These are phyloP conservation scores for Geotrichum fermentans DNA, from an alignment of 1,139 yeast species.

Conservation along the genomic window DNA sequence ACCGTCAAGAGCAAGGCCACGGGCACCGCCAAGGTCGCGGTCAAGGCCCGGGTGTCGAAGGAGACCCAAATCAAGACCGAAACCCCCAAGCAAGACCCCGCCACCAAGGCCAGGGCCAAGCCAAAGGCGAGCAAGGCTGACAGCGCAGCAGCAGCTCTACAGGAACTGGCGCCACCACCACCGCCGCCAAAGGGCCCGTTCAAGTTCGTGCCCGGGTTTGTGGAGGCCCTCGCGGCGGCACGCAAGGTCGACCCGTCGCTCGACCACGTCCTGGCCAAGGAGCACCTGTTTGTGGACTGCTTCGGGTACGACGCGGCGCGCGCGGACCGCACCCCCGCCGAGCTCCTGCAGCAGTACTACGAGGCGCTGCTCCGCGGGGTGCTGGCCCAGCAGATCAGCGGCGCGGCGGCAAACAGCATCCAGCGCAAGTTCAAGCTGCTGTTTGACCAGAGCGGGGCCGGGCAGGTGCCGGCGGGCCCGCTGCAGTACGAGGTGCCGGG, in stretches of 20 bases:
- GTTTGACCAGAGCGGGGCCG: constrained; percentile 27
- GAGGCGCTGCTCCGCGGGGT: constrained; percentile 47
- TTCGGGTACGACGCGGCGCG: constrained; percentile 1
- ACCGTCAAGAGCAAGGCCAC: too few species aligned
- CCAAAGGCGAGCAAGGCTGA: too few species aligned
- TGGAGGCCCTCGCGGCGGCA: neutral
- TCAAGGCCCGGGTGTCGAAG: too few species aligned
- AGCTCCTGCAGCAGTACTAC: constrained; percentile 28
- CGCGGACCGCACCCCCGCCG: neutral
- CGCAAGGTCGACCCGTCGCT: neutral
- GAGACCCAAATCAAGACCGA: too few species aligned
- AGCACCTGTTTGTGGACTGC: neutral
- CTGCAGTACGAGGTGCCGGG: constrained; percentile 5
- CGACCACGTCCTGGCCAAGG: constrained; percentile 29
- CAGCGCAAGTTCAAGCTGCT: constrained; percentile 46
- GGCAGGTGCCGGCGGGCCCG: neutral
- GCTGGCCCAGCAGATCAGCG: constrained; percentile 80
- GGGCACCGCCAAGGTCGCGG: too few species aligned
- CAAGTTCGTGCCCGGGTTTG: constrained; percentile 3
- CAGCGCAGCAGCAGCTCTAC: too few species aligned
- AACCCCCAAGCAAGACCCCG: too few species aligned
- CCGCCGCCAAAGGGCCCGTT: neutral
- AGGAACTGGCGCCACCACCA: too few species aligned
- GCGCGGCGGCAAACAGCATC: constrained; percentile 72
- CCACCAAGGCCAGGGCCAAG: too few species aligned